These are phyloP conservation scores for Rhododendron mucronatum DNA, from an alignment of 148 eudicot species.

Conservation along the genomic window DNA sequence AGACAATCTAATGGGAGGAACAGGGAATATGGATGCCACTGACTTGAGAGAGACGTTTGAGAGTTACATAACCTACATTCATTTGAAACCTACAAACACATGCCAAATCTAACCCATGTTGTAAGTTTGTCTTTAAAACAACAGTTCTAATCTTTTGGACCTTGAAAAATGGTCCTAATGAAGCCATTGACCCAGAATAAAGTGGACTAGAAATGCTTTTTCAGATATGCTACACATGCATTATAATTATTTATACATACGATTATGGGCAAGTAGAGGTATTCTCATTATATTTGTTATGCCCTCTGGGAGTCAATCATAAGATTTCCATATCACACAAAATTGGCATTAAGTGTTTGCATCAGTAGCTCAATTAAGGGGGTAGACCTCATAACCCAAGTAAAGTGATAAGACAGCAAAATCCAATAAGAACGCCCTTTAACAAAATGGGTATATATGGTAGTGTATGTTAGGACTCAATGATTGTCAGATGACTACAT, in stretches of 20 bases:
- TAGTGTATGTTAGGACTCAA: neutral
- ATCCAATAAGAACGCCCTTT: neutral
- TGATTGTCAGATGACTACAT: neutral
- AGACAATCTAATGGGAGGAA: neutral
- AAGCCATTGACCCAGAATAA: neutral
- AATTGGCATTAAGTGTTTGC: neutral
- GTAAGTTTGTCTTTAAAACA: neutral
- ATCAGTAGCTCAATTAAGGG: neutral
- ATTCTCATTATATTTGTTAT: neutral
- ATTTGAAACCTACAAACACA: neutral
- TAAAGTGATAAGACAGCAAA: neutral
- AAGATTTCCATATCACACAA: neutral
- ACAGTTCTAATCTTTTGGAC: neutral
- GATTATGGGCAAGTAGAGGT: neutral
- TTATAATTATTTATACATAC: neutral
- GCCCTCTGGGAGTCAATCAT: neutral
- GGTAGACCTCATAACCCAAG: neutral
- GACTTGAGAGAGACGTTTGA: neutral
- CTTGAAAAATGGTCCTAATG: neutral
- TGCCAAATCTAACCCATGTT: neutral
- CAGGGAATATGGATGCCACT: neutral
- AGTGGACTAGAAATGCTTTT: neutral
- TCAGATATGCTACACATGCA: constrained; percentile 2
- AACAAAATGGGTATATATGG: neutral
- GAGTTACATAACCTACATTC: neutral